A percentile compares a stretch with the other conserved stretches of the same genome.
phyloP scores from a whole-genome alignment of 805 yeast genomes.

The Candida lessepsii region DNA sequence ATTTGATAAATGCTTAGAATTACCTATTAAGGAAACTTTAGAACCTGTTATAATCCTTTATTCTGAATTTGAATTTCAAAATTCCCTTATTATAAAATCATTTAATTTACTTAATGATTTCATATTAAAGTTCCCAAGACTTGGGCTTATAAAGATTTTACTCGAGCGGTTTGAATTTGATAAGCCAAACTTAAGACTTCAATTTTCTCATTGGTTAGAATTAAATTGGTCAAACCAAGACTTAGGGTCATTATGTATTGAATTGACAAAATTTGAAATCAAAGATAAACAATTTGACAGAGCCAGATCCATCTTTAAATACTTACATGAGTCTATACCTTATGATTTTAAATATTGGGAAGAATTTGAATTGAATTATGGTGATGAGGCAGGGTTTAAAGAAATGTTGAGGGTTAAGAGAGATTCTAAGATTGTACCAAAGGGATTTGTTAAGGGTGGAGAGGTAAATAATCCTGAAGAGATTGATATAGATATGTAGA shows the following conservation, averaged over 20 bases:
- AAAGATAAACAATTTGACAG: slow-evolving; percentile 51
- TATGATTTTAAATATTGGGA: slow-evolving; percentile 51
- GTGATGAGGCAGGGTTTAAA: slow-evolving; percentile 69
- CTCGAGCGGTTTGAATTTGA: slow-evolving; percentile 8
- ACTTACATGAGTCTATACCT: slow-evolving; percentile 22
- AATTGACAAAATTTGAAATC: slow-evolving; percentile 60
- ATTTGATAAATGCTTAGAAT: slow-evolving; percentile 53
- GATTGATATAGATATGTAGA: slow-evolving; percentile 58
- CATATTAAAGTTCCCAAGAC: slow-evolving; percentile 11
- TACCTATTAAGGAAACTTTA: slow-evolving; percentile 38
- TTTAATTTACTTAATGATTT: slow-evolving; percentile 22
- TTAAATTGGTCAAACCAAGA: slow-evolving; percentile 16
- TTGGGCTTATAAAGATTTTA: slow-evolving; percentile 9
- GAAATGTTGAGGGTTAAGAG: slow-evolving; percentile 68
- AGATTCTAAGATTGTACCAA: slow-evolving; percentile 31
- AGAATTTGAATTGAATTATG: slow-evolving; percentile 67
- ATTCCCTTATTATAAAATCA: slow-evolving; percentile 52
- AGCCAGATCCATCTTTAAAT: slow-evolving; percentile 61
- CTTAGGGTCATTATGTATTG: slow-evolving; percentile 31
- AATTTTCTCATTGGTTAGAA: slow-evolving; percentile 26
- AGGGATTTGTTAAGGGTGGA: slow-evolving; percentile 50
- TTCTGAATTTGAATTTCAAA: slow-evolving; percentile 58
- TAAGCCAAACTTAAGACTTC: slow-evolving; percentile 8
- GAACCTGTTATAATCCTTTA: slow-evolving; percentile 54
- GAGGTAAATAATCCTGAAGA: slow-evolving; percentile 51